These are phyloP conservation scores for Septoria linicola DNA, from an alignment of 2,329 filamentous ascomycete genomes.

Conservation along the genomic window DNA sequence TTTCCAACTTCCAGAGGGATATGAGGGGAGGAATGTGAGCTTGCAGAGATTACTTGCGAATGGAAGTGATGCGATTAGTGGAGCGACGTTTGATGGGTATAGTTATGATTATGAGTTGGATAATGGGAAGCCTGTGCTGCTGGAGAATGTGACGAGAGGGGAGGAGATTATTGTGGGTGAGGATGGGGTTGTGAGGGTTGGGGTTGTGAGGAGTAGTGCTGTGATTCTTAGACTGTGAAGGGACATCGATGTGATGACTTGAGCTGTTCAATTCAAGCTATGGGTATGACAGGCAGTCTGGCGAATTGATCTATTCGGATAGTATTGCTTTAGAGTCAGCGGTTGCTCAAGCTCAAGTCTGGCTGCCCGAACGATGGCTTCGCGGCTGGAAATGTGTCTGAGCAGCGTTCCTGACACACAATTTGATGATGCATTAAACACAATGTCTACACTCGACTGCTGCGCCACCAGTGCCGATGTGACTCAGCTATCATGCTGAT, in stretches of 20 bases:
- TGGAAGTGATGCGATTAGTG: conserved; percentile 63
- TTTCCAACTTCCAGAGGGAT: conserved; percentile 42
- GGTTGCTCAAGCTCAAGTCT: no score
- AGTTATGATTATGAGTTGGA: conserved; percentile 63
- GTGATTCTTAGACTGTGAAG: conserved; percentile 27
- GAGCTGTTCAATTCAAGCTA: neutral
- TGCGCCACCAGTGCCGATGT: no score
- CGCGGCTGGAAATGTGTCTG: no score
- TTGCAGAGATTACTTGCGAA: conserved; percentile 58
- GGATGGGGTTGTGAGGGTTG: conserved; percentile 38
- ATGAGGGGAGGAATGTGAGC: conserved; percentile 30
- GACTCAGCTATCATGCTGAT: no score
- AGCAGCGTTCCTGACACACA: no score
- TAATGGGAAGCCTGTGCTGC: conserved; percentile 52
- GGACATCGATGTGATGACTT: neutral
- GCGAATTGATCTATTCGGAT: no score
- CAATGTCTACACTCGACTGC: no score
- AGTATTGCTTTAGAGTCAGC: no score
- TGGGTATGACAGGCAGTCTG: neutral
- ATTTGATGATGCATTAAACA: no score
- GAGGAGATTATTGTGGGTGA: conserved; percentile 43
- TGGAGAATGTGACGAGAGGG: conserved; percentile 56
- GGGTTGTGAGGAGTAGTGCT: conserved; percentile 34
- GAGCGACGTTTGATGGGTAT: conserved; percentile 61
- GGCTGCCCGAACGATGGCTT: no score